Evolutionary conservation across 768 basidiomycete genomes (phyloP).

Genomic region (Agrocybe pediades): DNA sequence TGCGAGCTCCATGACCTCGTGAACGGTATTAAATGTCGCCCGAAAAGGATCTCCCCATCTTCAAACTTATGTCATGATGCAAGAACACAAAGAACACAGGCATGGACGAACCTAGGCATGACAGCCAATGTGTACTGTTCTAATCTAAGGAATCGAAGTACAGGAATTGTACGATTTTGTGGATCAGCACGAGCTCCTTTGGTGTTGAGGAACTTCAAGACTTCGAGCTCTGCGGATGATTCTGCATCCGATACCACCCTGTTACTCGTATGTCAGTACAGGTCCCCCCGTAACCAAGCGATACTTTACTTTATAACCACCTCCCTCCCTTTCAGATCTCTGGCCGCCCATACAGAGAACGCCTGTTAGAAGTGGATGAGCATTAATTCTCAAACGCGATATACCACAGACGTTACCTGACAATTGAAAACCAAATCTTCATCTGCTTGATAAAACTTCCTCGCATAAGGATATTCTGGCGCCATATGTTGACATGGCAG

Average conservation of each 20-base stretch:
- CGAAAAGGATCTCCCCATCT: too few relatives aligned
- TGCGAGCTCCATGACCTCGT: neutral
- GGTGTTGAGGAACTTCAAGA: neutral
- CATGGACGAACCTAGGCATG: conserved; percentile 20
- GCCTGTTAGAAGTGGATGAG: neutral
- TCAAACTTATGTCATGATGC: too few relatives aligned
- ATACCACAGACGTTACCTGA: too few relatives aligned
- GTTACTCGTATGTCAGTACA: neutral
- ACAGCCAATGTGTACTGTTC: conserved; percentile 13
- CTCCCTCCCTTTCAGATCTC: conserved; percentile 11
- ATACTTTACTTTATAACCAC: conserved; percentile 15
- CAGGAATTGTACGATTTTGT: conserved; percentile 15
- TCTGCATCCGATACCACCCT: conserved; percentile 2
- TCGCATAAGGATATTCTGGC: neutral
- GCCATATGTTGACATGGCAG: too few relatives aligned
- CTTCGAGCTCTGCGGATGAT: neutral
- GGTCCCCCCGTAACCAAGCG: neutral
- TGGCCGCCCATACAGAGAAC: conserved; percentile 10
- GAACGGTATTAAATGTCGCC: too few relatives aligned
- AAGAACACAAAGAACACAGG: too few relatives aligned
- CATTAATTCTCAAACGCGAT: too few relatives aligned
- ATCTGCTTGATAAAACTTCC: neutral
- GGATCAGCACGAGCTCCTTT: conserved; percentile 4
- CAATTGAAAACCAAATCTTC: neutral
- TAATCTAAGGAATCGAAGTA: conserved; percentile 12